A percentile compares a stretch with the other conserved stretches of the same genome.
Evolutionary conservation across 106 monocot genomes (phyloP).

Genomic region (Chionographis japonica): DNA sequence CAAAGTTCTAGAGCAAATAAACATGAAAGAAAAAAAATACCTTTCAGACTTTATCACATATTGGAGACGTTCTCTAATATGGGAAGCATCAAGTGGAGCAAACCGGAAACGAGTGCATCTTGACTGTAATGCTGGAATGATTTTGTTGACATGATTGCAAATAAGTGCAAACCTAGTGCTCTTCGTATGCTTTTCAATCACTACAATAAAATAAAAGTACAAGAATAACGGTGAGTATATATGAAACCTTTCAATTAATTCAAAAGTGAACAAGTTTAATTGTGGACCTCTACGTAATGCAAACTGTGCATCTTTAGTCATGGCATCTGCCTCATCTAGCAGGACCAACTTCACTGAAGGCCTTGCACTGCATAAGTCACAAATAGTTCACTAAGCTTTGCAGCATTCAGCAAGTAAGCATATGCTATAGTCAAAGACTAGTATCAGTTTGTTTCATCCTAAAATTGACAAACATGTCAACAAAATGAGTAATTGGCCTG

Average conservation of each 20-base stretch:
- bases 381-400: slow-evolving; percentile 2
- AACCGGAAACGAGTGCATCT: slow-evolving; percentile 97
- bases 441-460: too few species aligned
- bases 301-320: slow-evolving; percentile 99
- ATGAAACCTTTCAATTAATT: slow-evolving; percentile 4
- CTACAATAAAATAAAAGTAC: slow-evolving; percentile 30
- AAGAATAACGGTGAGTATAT: slow-evolving; percentile 3
- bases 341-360: slow-evolving; percentile 81
- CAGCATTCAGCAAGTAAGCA: neutral
- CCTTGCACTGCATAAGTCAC: slow-evolving; percentile 45
- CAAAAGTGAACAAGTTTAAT: slow-evolving; percentile 5
- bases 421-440: neutral
- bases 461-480: neutral
- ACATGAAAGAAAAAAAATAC: slow-evolving; percentile 35
- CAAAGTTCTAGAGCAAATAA: neutral
- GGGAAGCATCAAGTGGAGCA: slow-evolving; percentile 82
- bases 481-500: too few species aligned
- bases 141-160: slow-evolving; percentile 98
- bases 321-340: slow-evolving; percentile 99
- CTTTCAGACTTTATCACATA: slow-evolving; percentile 85
- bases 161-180: slow-evolving; percentile 98
- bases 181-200: slow-evolving; percentile 93
- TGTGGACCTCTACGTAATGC: slow-evolving; percentile 84
- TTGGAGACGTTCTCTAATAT: slow-evolving; percentile 80
- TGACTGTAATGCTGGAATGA: slow-evolving; percentile 95